Evolutionary conservation across 176 grass and related monocot species (phyloP), one percentile per base, ranked within the genome.

Genomic region (Triticum monococcum): DNA sequence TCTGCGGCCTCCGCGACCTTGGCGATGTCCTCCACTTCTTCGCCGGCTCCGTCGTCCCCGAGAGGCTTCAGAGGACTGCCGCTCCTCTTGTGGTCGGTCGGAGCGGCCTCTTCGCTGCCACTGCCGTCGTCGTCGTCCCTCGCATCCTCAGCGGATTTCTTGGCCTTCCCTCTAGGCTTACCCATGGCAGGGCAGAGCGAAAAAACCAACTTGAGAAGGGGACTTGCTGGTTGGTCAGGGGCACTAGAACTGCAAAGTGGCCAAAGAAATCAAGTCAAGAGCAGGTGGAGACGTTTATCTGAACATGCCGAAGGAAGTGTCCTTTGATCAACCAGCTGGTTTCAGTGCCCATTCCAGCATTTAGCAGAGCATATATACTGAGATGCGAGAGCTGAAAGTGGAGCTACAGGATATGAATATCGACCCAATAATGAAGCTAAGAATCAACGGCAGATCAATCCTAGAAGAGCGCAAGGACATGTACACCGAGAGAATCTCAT

Each of bases 151-250:
- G 85, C 89, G 13, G 81, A 79, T 72, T 82, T 91, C 79, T 89
- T 95, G 11, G 88, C 88, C 72, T 89, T 95, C 22, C 89, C 93
- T 69, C 86, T 88, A 32, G 86, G 70, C 88, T 91, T 94, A 13
- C 96, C 96, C 96, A 98, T 98, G 28, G 26, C 18, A 9, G 52
- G 50, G 43, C 18, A 43, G 54, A 52, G 71, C 2, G n/a, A 12
- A 22, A 9, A 60, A 41, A 30, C 0, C 31, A 32, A 41, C 26
- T 60, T 60, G 1, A 41, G 24, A 43, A 75, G 30, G 22, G 64
- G 32, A 9, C 24, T 76, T 8, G 16, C 68, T 67, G 0, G 48
- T 83, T 48, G 25, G 35, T 77, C 22, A 7, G 7, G 16, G 7
- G 16, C 50, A 9, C 11, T 23, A 69, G 6, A 65, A 32, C 65